Evolutionary conservation across 192 early-diverging fungal species (phyloP).

Genomic region (Entomortierella parvispora): DNA sequence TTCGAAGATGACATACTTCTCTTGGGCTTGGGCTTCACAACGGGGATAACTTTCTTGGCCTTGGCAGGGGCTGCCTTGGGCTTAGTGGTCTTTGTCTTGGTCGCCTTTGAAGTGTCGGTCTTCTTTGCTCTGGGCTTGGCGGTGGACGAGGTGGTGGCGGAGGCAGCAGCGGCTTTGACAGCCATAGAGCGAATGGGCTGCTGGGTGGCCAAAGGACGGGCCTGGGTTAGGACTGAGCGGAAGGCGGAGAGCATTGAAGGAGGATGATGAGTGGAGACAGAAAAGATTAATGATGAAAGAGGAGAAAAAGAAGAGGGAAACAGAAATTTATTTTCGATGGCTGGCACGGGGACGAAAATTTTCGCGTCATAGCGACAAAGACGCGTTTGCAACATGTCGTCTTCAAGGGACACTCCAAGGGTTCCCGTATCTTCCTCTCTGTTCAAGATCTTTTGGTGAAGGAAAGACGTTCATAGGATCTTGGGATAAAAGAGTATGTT

Average conservation of each 20-base stretch:
- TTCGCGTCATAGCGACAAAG: no score
- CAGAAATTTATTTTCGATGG: no score
- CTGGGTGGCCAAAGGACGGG: neutral
- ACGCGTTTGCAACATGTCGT: no score
- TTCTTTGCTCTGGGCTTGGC: slow-evolving; percentile 5
- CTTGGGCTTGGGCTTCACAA: slow-evolving; percentile 12
- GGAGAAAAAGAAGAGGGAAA: neutral
- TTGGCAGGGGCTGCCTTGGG: slow-evolving; percentile 11
- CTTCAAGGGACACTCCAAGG: no score
- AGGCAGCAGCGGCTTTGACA: slow-evolving; percentile 32
- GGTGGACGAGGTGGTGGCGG: slow-evolving; percentile 10
- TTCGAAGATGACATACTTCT: slow-evolving; percentile 6
- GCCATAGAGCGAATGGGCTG: slow-evolving; percentile 41
- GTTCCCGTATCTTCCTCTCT: no score
- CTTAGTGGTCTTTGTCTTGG: slow-evolving; percentile 3
- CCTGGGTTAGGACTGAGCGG: slow-evolving; percentile 22
- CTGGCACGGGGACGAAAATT: no score
- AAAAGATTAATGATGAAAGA: no score
- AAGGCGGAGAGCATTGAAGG: slow-evolving; percentile 39
- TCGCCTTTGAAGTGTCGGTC: neutral
- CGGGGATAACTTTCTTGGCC: slow-evolving; percentile 2
- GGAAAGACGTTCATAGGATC: no score
- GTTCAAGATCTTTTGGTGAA: no score
- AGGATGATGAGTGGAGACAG: no score
- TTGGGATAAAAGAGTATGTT: no score